Evolutionary conservation across 352 stramenopile species (phyloP), one percentile per base, ranked within the genome.

Genomic region (Globisporangium orthogonon): DNA sequence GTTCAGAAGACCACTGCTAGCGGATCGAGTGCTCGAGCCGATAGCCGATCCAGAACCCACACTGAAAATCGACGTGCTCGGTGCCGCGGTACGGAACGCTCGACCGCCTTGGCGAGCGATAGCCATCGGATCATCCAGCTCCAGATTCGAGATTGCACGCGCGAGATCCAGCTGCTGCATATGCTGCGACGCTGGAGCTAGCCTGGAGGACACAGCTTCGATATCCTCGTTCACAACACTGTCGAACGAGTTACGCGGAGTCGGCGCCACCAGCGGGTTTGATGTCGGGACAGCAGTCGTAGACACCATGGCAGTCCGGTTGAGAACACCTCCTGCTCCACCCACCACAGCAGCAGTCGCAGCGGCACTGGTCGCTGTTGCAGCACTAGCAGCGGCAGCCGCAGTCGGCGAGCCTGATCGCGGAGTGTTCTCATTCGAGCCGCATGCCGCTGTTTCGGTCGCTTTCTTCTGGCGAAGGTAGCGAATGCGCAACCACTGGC

Each of bases 151-250:
- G 35, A 91, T 89, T 1, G 82, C 82, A 18, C 75, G 75, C 14
- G 79, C 76, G 17, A 91, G 70, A 68, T 91, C 78, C 28, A 91
- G 64, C 23, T 89, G 76, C 54, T 91, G 82, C 71, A 87, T 91
- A 50, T 91, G 82, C 31, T 74, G 69, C 11, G 82, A 89, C 2
- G 82, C 82, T 30, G 78, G 78, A 4, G 74, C 77, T 9, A 89
- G 63, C n/a, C 65, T 67, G 7, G 60, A 47, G 9, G 59, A 58
- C 30, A 41, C 52, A 17, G 63, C 55, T 41, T 69, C 56, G 4
- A 52, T 35, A 14, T 65, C 63, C 11, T 67, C 62, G 10, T 61
- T 56, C 31, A 58, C 56, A 14, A 51, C 44, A 17, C 67, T 57
- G 44, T 54, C 53, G 29, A 65, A 61, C 30, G 60, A 65, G 17